Percentiles rank a stretch among this genome's conserved stretches.
Evolutionary conservation across 2,329 filamentous ascomycete species (phyloP).

Genomic region (Bipolaris zeicola): DNA sequence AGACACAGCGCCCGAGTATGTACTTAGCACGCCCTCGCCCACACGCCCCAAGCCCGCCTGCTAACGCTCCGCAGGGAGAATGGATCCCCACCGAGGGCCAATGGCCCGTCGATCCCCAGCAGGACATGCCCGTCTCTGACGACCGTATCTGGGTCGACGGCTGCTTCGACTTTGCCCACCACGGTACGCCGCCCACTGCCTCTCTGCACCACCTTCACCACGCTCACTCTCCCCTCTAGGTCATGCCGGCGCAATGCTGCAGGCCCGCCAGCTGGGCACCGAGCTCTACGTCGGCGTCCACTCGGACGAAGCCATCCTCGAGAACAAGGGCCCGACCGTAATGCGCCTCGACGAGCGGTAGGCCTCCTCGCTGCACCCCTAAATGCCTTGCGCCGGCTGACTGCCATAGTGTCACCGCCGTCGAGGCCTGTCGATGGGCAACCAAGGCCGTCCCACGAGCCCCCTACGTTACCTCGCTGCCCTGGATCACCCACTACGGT

Average conservation of each 20-base stretch:
- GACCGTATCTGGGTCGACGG: constrained; percentile 96
- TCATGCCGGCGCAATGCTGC: constrained; percentile 95
- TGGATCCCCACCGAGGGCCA: constrained; percentile 59
- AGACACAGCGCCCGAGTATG: constrained; percentile 47
- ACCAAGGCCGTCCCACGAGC: constrained; percentile 82
- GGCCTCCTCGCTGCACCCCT: constrained; percentile 27
- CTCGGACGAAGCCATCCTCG: constrained; percentile 91
- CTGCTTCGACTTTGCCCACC: constrained; percentile 99
- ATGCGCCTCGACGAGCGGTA: constrained; percentile 91
- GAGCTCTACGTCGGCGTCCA: constrained; percentile 93
- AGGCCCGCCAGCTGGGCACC: constrained; percentile 87
- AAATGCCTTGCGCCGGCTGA: constrained; percentile 17
- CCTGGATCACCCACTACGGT: constrained; percentile 94
- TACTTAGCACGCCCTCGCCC: constrained; percentile 11
- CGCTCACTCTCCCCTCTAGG: constrained; percentile 57
- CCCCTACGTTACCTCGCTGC: constrained; percentile 91
- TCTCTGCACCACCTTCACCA: neutral
- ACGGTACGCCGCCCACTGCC: constrained; percentile 62
- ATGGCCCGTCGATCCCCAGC: constrained; percentile 70
- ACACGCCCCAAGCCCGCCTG: neutral
- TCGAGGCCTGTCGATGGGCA: constrained; percentile 94
- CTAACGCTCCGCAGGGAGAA: constrained; percentile 35
- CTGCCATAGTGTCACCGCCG: constrained; percentile 72
- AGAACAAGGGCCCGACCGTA: constrained; percentile 97
- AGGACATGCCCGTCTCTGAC: constrained; percentile 62